Evolutionary conservation across 2,329 filamentous ascomycete species (phyloP).

Genomic region (Colletotrichum caudatum): DNA sequence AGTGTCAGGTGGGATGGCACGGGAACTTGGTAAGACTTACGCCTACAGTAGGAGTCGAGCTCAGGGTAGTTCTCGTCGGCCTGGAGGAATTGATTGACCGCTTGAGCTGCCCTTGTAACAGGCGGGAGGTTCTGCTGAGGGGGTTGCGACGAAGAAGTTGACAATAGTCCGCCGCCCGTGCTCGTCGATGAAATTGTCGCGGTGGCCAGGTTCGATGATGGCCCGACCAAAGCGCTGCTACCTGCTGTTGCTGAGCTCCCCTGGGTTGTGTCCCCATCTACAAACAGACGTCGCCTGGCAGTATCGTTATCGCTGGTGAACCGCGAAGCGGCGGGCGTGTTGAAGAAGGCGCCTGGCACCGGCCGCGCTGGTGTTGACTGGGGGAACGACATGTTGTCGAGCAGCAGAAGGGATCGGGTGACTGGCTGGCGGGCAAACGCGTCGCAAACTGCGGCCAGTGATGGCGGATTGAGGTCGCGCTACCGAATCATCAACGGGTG

Average conservation of each 20-base stretch:
- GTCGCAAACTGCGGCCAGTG: constrained; percentile 42
- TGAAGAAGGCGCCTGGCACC: constrained; percentile 80
- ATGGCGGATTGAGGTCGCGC: constrained; percentile 42
- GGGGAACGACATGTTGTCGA: constrained; percentile 64
- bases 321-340: constrained; percentile 73
- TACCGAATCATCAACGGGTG: constrained; percentile 49
- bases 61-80: constrained; percentile 87
- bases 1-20: background rate
- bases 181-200: constrained; percentile 46
- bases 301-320: constrained; percentile 56
- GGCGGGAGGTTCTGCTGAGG: constrained; percentile 68
- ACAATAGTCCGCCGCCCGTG: constrained; percentile 47
- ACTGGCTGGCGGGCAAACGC: constrained; percentile 33
- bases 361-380: constrained; percentile 76
- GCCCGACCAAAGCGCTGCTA: constrained; percentile 28
- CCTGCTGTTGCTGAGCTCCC: constrained; percentile 22
- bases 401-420: constrained; percentile 10
- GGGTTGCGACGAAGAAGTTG: constrained; percentile 56
- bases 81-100: constrained; percentile 83
- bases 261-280: constrained; percentile 43
- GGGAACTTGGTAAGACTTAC: constrained; percentile 64
- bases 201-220: constrained; percentile 38
- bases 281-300: constrained; percentile 65
- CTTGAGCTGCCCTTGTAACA: constrained; percentile 82
- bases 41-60: constrained; percentile 87